These are phyloP conservation scores for Trichoderma koningiopsis DNA, from an alignment of 2,329 filamentous ascomycete genomes.

Conservation along the genomic window DNA sequence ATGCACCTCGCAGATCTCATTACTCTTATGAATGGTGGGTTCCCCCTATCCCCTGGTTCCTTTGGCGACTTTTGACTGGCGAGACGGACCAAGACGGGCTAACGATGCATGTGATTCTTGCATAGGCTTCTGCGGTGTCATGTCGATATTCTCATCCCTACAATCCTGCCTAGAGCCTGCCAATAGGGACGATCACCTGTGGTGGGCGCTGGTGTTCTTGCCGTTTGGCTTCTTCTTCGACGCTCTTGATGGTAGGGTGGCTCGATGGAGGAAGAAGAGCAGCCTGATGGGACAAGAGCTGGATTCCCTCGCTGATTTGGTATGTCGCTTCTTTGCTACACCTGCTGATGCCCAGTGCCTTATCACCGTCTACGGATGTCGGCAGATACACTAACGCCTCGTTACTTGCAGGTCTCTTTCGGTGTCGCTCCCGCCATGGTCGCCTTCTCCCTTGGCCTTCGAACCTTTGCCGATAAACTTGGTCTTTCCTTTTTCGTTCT, in stretches of 20 bases:
- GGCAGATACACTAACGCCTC: constrained; percentile 6
- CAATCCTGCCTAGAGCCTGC: constrained; percentile 83
- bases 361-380: neutral
- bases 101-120: constrained; percentile 2
- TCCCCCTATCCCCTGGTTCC: neutral
- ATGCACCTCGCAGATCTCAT: constrained; percentile 83
- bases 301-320: constrained; percentile 92
- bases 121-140: constrained; percentile 78
- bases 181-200: constrained; percentile 68
- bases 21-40: constrained; percentile 74
- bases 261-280: constrained; percentile 94
- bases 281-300: constrained; percentile 97
- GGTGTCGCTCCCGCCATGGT: constrained; percentile 85
- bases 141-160: constrained; percentile 94
- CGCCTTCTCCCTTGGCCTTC: constrained; percentile 86
- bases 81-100: constrained; percentile 9
- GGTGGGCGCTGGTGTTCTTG: constrained; percentile 81
- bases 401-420: constrained; percentile 76
- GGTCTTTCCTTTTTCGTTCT: constrained; percentile 86
- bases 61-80: neutral
- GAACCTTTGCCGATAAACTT: constrained; percentile 80
- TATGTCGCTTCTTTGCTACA: constrained; percentile 48
- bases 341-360: neutral
- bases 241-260: constrained; percentile 96
- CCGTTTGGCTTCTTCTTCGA: constrained; percentile 96